These are phyloP conservation scores for Trichosporon asahii DNA, from an alignment of 1,284 basidiomycete genomes.

Conservation along the genomic window DNA sequence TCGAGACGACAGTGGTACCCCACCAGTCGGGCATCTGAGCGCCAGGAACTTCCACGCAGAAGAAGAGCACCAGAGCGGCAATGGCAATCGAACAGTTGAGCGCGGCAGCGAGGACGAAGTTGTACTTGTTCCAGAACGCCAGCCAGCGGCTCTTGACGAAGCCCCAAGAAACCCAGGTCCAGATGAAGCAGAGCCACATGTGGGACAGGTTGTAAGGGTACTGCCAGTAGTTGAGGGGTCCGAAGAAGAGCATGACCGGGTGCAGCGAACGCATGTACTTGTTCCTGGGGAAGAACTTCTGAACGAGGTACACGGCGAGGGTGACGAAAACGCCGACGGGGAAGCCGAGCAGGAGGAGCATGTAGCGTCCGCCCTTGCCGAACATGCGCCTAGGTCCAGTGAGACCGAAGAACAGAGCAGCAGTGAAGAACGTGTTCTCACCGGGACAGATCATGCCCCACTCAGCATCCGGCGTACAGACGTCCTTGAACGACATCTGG, in stretches of 20 bases:
- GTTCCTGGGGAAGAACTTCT: constrained; percentile 15
- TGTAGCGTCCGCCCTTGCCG: constrained; percentile 61
- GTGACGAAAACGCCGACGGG: constrained; percentile 67
- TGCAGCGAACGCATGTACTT: constrained; percentile 15
- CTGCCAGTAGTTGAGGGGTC: constrained; percentile 9
- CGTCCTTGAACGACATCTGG: constrained; percentile 27
- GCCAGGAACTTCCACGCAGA: constrained; percentile 48
- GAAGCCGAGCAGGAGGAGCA: constrained; percentile 64
- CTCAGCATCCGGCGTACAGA: constrained; percentile 29
- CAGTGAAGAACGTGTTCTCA: constrained; percentile 22
- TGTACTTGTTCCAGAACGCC: constrained; percentile 58
- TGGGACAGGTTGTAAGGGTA: constrained; percentile 20
- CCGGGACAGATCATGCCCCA: constrained; percentile 29
- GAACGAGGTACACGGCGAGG: constrained; percentile 50
- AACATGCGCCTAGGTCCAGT: constrained; percentile 71
- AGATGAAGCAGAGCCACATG: constrained; percentile 8
- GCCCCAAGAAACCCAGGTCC: constrained; percentile 32
- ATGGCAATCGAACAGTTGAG: constrained; percentile 67
- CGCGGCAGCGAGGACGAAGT: constrained; percentile 71
- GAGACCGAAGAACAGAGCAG: constrained; percentile 70
- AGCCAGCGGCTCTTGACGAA: constrained; percentile 33
- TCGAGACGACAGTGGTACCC: constrained; percentile 58
- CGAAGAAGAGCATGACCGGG: constrained; percentile 47
- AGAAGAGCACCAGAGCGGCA: constrained; percentile 63
- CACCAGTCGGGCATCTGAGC: constrained; percentile 56